Conservation (phyloP, 192 early-diverging fungal genomes). For the Entomortierella beljakovae region DNA sequence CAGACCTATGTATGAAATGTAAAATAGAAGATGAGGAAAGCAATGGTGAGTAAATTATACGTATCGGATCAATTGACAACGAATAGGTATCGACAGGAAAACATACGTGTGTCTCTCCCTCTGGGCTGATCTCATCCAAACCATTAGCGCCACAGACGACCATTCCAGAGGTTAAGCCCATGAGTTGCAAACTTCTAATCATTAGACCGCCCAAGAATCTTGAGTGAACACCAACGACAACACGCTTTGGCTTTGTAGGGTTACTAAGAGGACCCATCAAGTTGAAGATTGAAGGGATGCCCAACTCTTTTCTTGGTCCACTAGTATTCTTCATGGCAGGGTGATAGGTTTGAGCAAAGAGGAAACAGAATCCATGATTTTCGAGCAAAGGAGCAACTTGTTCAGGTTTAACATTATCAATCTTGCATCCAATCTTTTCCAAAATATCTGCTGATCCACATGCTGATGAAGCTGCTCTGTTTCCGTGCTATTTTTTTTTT, state of each 20-base stretch:
- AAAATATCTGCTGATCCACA: slow-evolving; percentile 96
- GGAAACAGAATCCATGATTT: slow-evolving; percentile 84
- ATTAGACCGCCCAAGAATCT: slow-evolving; percentile 80
- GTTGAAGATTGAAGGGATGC: slow-evolving; percentile 95
- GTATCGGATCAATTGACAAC: no score
- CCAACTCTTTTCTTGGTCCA: slow-evolving; percentile 83
- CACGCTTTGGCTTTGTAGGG: slow-evolving; percentile 83
- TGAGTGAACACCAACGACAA: slow-evolving; percentile 94
- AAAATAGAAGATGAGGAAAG: not conserved
- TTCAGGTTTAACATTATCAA: slow-evolving; percentile 72
- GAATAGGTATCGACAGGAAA: no score
- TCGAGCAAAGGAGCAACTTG: slow-evolving; percentile 75
- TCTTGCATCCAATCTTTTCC: slow-evolving; percentile 84
- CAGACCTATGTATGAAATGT: slow-evolving; percentile 63
- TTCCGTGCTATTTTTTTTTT: slow-evolving; percentile 79
- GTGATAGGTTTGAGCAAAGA: slow-evolving; percentile 93
- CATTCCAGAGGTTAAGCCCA: slow-evolving; percentile 84
- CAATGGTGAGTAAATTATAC: slow-evolving; percentile 1
- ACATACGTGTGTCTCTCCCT: slow-evolving; percentile 84
- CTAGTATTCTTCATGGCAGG: slow-evolving; percentile 89
- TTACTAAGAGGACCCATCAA: slow-evolving; percentile 92
- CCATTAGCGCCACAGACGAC: slow-evolving; percentile 93
- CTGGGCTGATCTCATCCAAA: slow-evolving; percentile 94
- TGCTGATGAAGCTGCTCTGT: slow-evolving; percentile 89
- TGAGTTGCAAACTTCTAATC: slow-evolving; percentile 83